phyloP scores from a whole-genome alignment of 257 asterid species.

The Ophiorrhiza pumila region DNA sequence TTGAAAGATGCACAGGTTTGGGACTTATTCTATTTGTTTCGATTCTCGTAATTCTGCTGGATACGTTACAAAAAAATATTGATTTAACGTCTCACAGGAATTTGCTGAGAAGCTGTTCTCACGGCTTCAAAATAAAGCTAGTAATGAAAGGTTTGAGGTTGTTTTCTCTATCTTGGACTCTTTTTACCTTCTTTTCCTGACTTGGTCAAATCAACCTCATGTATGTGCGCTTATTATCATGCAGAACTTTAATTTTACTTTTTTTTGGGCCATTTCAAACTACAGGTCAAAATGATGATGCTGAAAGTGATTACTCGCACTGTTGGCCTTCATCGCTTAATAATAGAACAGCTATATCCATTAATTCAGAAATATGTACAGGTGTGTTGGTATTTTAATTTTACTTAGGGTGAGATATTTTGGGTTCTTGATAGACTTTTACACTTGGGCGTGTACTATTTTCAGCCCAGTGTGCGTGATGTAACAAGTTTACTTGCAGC shows the following conservation, averaged over 20 bases:
- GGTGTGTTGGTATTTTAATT: slow-evolving; percentile 40
- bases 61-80: neutral
- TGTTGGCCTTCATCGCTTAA: slow-evolving; percentile 80
- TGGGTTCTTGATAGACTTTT: neutral
- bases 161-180: slow-evolving; percentile 12
- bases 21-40: neutral
- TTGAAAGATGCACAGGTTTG: slow-evolving; percentile 92
- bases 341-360: slow-evolving; percentile 66
- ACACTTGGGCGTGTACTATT: slow-evolving; percentile 4
- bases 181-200: neutral
- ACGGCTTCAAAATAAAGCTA: slow-evolving; percentile 49
- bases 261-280: slow-evolving; percentile 7
- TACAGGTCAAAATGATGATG: slow-evolving; percentile 88
- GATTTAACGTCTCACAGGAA: slow-evolving; percentile 47
- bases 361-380: slow-evolving; percentile 79
- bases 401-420: slow-evolving; percentile 14
- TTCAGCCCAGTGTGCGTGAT: slow-evolving; percentile 85
- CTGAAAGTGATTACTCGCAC: slow-evolving; percentile 83
- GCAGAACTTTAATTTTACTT: neutral
- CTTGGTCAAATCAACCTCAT: neutral
- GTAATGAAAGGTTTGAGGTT: slow-evolving; percentile 83
- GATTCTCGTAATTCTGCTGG: slow-evolving; percentile 16
- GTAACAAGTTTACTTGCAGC: slow-evolving; percentile 86
- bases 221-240: neutral
- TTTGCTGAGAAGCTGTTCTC: slow-evolving; percentile 90